Conservation (phyloP, 2,329 filamentous ascomycete genomes). For the Botrytis squamosa region DNA sequence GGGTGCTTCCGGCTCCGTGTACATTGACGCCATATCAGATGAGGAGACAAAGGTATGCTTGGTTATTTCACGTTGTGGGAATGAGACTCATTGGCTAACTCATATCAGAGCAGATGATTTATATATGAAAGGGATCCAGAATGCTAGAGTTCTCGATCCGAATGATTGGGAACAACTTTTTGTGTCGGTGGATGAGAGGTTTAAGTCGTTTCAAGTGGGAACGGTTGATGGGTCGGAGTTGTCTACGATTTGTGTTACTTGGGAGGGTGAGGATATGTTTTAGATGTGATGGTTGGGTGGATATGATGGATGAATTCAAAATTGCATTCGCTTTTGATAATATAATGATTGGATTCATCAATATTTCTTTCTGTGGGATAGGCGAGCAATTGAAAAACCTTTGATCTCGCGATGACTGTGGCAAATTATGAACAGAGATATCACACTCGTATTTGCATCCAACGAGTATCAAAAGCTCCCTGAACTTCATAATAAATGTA, state of each 20-base stretch:
- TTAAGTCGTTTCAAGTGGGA: background rate
- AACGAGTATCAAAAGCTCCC: too few relatives aligned
- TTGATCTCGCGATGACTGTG: too few relatives aligned
- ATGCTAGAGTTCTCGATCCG: background rate
- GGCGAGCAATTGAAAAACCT: too few relatives aligned
- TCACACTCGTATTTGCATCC: too few relatives aligned
- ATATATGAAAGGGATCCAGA: background rate
- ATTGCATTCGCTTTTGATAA: too few relatives aligned
- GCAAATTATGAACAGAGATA: too few relatives aligned
- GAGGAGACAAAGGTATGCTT: background rate
- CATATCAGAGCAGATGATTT: background rate
- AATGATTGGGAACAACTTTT: constrained; percentile 12
- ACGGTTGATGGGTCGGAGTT: background rate
- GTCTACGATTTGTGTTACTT: background rate
- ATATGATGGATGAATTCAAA: too few relatives aligned
- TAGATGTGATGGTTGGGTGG: background rate
- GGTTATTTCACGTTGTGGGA: background rate
- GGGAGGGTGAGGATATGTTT: background rate
- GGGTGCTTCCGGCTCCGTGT: background rate
- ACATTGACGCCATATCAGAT: background rate
- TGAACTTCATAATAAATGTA: too few relatives aligned
- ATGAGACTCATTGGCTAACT: background rate
- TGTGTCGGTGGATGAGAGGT: background rate
- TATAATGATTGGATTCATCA: too few relatives aligned
- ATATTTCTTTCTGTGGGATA: too few relatives aligned